phyloP scores from a whole-genome alignment of 2,329 filamentous ascomycete genomes.

The Fusarium xylarioides region DNA sequence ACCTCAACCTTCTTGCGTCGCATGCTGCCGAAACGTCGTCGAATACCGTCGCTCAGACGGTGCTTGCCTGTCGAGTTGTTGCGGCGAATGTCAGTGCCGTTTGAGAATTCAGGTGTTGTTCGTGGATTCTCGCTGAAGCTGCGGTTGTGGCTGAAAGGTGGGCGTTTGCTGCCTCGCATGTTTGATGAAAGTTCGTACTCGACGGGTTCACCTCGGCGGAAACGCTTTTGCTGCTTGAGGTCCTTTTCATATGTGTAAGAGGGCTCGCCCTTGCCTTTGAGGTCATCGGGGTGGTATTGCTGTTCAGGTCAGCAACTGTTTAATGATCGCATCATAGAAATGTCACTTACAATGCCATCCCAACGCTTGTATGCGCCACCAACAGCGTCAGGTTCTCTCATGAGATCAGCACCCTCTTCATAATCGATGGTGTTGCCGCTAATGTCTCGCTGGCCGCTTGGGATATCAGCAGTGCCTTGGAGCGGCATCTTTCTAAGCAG shows the following conservation, averaged over 20 bases:
- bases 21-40: slow-evolving; percentile 63
- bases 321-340: neutral
- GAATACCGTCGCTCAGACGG: slow-evolving; percentile 60
- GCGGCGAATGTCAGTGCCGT: slow-evolving; percentile 45
- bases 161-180: slow-evolving; percentile 32
- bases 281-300: slow-evolving; percentile 78
- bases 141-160: slow-evolving; percentile 50
- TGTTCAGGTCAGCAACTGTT: slow-evolving; percentile 43
- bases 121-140: slow-evolving; percentile 54
- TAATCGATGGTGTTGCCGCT: slow-evolving; percentile 79
- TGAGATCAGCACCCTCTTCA: slow-evolving; percentile 85
- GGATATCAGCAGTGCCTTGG: slow-evolving; percentile 80
- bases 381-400: slow-evolving; percentile 73
- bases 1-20: slow-evolving; percentile 53
- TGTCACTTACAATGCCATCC: slow-evolving; percentile 71
- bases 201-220: slow-evolving; percentile 46
- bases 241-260: slow-evolving; percentile 75
- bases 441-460: slow-evolving; percentile 74
- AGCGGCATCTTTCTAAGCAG: slow-evolving; percentile 78
- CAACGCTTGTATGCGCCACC: slow-evolving; percentile 84
- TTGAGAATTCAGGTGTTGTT: slow-evolving; percentile 36
- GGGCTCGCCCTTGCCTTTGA: slow-evolving; percentile 85
- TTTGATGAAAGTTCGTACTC: slow-evolving; percentile 61
- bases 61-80: slow-evolving; percentile 54
- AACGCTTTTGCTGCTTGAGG: slow-evolving; percentile 65